These are phyloP conservation scores for Lycium ferocissimum DNA, from an alignment of 257 asterid species.

Conservation along the genomic window DNA sequence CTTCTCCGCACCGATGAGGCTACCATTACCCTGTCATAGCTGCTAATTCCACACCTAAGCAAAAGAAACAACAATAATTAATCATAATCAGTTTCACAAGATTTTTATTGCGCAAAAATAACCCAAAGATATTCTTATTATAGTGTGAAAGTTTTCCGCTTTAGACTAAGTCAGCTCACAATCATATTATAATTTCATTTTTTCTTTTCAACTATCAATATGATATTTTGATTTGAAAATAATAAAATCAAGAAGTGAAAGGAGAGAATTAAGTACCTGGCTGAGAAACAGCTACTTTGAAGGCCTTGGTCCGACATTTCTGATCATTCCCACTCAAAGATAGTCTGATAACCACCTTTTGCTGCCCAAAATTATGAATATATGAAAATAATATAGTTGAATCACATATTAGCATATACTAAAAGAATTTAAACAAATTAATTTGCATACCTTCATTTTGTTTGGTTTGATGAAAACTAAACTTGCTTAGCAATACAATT, in stretches of 20 bases:
- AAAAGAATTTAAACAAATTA: not conserved
- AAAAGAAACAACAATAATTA: not conserved
- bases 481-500: not conserved
- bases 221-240: not conserved
- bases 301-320: slow-evolving; percentile 27
- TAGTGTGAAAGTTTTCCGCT: no score
- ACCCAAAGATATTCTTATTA: no score
- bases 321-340: not conserved
- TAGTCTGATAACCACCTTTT: slow-evolving; percentile 25
- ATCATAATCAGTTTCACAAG: no score
- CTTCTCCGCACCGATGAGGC: no score
- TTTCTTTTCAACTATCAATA: no score
- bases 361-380: slow-evolving; percentile 7
- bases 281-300: slow-evolving; percentile 11
- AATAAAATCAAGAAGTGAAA: no score
- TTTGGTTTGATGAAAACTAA: no score
- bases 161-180: no score
- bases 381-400: not conserved
- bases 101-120: no score
- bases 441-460: slow-evolving; percentile 26
- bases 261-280: not conserved
- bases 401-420: not conserved
- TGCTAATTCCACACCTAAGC: slow-evolving; percentile 29
- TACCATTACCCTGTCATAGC: not conserved
- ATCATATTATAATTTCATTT: no score